A percentile compares a stretch with the other conserved stretches of the same genome.
These are phyloP conservation scores for Pontederia crassipes DNA, from an alignment of 176 grass and related monocot genomes.

Conservation along the genomic window DNA sequence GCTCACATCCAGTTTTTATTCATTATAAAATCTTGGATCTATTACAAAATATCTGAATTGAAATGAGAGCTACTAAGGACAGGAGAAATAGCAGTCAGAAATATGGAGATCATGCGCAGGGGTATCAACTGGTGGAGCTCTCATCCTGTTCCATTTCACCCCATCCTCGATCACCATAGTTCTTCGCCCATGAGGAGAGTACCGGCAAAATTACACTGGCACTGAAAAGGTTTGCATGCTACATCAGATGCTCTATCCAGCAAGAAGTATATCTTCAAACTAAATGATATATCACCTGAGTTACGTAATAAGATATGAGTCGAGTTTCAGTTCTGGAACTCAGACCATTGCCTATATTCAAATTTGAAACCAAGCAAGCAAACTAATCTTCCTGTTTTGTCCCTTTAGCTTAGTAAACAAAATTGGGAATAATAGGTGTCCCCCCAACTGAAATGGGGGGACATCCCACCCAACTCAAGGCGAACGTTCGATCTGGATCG, in stretches of 20 bases:
- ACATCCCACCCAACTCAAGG: too few relatives aligned
- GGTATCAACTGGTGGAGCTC: constrained; percentile 50
- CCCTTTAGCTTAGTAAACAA: background rate
- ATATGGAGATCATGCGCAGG: constrained; percentile 65
- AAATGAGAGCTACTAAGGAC: background rate
- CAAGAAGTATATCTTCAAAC: background rate
- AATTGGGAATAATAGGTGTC: too few relatives aligned
- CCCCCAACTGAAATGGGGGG: too few relatives aligned
- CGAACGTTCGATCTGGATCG: too few relatives aligned
- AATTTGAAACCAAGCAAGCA: background rate
- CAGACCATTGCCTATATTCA: background rate
- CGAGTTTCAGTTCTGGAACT: background rate
- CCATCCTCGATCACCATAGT: constrained; percentile 59
- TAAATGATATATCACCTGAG: background rate
- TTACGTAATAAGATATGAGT: background rate
- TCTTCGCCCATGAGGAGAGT: constrained; percentile 67
- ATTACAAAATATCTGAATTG: constrained; percentile 4
- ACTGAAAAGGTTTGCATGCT: background rate
- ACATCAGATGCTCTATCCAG: background rate
- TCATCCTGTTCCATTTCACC: constrained; percentile 68
- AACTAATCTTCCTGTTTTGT: background rate
- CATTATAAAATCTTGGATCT: too few relatives aligned
- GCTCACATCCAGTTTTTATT: too few relatives aligned
- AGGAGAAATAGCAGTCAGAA: constrained; percentile 41
- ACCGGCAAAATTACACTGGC: constrained; percentile 28